A percentile compares a stretch with the other conserved stretches of the same genome.
phyloP scores from a whole-genome alignment of 768 basidiomycete genomes.

The Naganishia kalamii region DNA sequence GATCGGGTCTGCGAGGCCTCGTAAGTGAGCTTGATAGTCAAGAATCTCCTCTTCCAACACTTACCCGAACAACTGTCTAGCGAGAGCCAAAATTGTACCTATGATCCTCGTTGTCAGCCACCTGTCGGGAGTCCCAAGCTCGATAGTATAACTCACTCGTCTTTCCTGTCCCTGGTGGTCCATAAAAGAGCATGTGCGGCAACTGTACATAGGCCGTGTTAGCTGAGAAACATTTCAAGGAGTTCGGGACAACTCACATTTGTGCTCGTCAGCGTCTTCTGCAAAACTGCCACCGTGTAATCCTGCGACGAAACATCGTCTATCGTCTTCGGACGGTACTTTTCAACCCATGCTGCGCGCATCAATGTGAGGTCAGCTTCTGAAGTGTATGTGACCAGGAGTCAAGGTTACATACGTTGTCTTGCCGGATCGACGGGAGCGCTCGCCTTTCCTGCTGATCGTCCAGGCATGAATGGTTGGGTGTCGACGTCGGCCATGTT shows the following conservation, averaged over 20 bases:
- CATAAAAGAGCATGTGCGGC: constrained; percentile 99
- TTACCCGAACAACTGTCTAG: constrained; percentile 90
- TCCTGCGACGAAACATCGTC: constrained; percentile 97
- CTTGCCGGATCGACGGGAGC: constrained; percentile 18
- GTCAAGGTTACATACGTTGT: constrained; percentile 8
- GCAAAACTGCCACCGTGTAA: constrained; percentile 84
- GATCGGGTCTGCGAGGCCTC: constrained; percentile 64
- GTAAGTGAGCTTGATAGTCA: neutral
- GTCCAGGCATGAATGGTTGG: constrained; percentile 2
- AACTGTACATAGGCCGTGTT: constrained; percentile 54
- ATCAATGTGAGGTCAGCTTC: neutral
- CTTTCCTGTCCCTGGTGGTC: constrained; percentile 97
- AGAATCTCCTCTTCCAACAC: constrained; percentile 26
- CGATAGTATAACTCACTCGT: constrained; percentile 53
- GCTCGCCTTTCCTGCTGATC: neutral
- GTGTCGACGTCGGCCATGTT: constrained; percentile 9
- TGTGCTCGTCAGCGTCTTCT: constrained; percentile 80
- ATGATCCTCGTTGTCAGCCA: constrained; percentile 8
- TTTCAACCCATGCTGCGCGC: constrained; percentile 78
- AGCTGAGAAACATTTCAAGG: neutral
- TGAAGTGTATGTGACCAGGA: neutral
- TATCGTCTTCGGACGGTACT: constrained; percentile 97
- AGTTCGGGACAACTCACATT: constrained; percentile 57
- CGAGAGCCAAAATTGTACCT: constrained; percentile 84
- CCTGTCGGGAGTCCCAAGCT: too few relatives aligned